phyloP scores from a whole-genome alignment of 2,329 filamentous ascomycete species.

The Arthrobotrys sinensis region DNA sequence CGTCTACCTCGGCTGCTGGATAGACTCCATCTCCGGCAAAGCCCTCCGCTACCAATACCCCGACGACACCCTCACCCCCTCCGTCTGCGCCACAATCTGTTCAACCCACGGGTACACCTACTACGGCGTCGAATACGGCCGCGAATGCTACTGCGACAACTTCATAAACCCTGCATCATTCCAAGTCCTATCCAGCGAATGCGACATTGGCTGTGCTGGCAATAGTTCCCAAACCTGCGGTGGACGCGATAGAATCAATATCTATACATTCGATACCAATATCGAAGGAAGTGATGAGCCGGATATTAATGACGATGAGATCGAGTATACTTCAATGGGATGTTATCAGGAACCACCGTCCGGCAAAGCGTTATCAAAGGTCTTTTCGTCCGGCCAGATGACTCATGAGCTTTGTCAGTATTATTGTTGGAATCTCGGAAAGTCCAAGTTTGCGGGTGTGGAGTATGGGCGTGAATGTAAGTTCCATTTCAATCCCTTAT shows the following conservation, averaged over 20 bases:
- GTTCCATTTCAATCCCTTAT: background rate
- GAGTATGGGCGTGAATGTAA: constrained; percentile 11
- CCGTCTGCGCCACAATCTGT: constrained; percentile 3
- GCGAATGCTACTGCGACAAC: constrained; percentile 59
- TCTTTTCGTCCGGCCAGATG: background rate
- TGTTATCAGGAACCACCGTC: constrained; percentile 7
- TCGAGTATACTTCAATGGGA: background rate
- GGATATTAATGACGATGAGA: constrained; percentile 1
- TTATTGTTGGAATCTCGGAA: constrained; percentile 2
- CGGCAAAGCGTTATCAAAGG: background rate
- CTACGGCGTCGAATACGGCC: constrained; percentile 65
- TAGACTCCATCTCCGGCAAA: constrained; percentile 6
- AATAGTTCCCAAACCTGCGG: constrained; percentile 10
- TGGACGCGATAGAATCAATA: constrained; percentile 13
- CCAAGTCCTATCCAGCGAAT: constrained; percentile 27
- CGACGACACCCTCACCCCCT: constrained; percentile 1
- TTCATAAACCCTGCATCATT: constrained; percentile 47
- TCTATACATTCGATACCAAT: constrained; percentile 2
- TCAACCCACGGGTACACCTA: constrained; percentile 62
- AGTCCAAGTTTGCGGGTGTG: constrained; percentile 3
- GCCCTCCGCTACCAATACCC: constrained; percentile 16
- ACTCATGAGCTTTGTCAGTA: constrained; percentile 22
- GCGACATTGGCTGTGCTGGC: constrained; percentile 30
- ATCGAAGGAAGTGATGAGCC: constrained; percentile 1
- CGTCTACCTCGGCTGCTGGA: constrained; percentile 9